phyloP scores from a whole-genome alignment of 176 grass and related monocot species.

The Carex cristatella region DNA sequence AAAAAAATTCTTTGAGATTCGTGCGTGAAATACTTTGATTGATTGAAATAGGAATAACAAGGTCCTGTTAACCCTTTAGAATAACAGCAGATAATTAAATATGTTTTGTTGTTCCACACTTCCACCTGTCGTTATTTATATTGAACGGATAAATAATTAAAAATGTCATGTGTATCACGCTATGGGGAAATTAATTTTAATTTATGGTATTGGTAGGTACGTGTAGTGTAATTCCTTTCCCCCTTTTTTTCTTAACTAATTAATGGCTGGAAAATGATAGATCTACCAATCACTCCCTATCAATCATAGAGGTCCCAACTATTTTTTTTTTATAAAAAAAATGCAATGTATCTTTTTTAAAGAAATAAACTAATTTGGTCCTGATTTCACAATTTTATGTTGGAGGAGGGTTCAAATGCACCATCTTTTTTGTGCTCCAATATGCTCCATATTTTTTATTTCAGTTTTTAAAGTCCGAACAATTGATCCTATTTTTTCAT shows the following conservation, averaged over 20 bases:
- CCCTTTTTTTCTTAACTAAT: background rate
- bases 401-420: no score
- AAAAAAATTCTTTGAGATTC: no score
- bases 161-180: conserved; percentile 10
- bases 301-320: background rate
- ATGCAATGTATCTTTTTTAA: background rate
- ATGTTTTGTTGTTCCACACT: background rate
- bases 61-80: background rate
- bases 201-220: background rate
- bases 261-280: background rate
- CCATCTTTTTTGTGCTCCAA: no score
- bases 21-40: no score
- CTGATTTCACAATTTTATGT: background rate
- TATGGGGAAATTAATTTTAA: background rate
- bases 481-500: no score
- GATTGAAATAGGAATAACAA: no score
- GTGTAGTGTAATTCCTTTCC: background rate
- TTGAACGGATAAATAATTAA: background rate
- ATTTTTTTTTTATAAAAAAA: background rate
- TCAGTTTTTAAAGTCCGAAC: no score
- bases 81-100: background rate
- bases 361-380: background rate
- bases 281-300: background rate
- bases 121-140: background rate
- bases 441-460: no score